Base-by-base conservation (phyloP, 768 basidiomycete genomes). In the Candolleomyces aberdarensis region DNA sequence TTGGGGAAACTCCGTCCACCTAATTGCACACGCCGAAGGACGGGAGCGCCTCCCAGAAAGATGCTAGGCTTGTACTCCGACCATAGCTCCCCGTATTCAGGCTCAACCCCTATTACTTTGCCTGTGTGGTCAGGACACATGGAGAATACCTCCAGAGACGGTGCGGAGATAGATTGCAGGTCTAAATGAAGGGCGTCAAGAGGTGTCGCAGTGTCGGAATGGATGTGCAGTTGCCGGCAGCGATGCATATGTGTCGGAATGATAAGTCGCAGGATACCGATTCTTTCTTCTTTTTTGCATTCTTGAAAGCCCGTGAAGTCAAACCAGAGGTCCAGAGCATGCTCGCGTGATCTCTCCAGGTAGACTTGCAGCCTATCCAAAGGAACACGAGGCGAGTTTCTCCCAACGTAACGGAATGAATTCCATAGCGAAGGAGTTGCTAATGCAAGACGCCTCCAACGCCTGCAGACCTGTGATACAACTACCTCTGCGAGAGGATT, bases 311-410 rank as follows among this genome's bases (percentile, higher is more conserved):
- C n/a, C 41, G 49, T 59, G 46, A 69, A 64, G 15, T 67, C 64
- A 29, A 71, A 39, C 63, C 59, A 63, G 14, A 69, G 48, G 17
- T 64, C 65, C 31, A 71, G 31, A 5, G 57, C 59, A 19, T 58
- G 61, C 1, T 36, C n/a, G 6, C 39, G 32, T 8, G 70, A 69
- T 29, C 70, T 59, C 46, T 69, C 43, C n/a, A 69, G 43, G 47
- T 69, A 71, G 1, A 62, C 56, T 2, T 61, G 56, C 31, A 71
- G 63, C 9, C 70, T 65, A 22, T 65, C 36, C 11, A 68, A 29
- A 19, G 63, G 60, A 7, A 54, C 22, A n/a, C 39, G 29, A 13
- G 19, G 29, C 8, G 57, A 19, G 19, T 3, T 17, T 2, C 32
- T 20, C 22, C 56, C 52, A 8, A 64, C 63, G 57, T 64, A 64